Evolutionary conservation across 352 stramenopile genomes (phyloP), one percentile per base, ranked within the genome.

Genomic region (Pythium dissotocum): DNA sequence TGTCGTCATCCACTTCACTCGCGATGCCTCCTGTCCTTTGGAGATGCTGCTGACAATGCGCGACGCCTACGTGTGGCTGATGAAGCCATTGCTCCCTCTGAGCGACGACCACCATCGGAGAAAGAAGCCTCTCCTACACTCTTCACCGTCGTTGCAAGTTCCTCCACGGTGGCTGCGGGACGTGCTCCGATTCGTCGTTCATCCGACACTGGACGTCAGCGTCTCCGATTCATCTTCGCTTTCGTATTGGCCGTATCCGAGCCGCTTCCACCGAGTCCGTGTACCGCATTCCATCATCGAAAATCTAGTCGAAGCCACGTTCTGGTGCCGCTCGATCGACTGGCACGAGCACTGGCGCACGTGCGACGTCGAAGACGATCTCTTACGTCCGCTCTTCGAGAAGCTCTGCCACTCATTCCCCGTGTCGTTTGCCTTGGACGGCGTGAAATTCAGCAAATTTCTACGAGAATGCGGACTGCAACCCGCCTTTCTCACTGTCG

Each of bases 391-490:
- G 21, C 78, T 78, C 28, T 94, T 77, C 32, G 70, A 80, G 8
- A 56, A 74, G 8, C 57, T 94, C 13, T 82, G 84, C 14, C 69
- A 64, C 16, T 83, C 80, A 9, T 81, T 89, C 44, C 86, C 86
- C 9, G 73, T 76, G 5, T 76, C 73, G 12, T 58, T 71, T 16
- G 59, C 74, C 1, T 72, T 91, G 26, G 86, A 94, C 56, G 84
- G 84, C 53, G 78, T 93, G 65, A 94, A 94, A 56, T 94, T 94
- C 67, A 87, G 81, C 59, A 90, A 90, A 46, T 64, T 93, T 8
- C 58, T 94, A 12, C 85, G 85, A 2, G 84, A 93, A 58, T 84
- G 80, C 42, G 67, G 68, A 0, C 63, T 91, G 1, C 78, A 90
- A 30, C 84, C 86, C 0, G 58, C 65, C 7, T 55, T 70, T 4